A percentile compares a stretch with the other conserved stretches of the same genome.
Conservation (phyloP, 306 rosid species). For the Urtica urens region DNA sequence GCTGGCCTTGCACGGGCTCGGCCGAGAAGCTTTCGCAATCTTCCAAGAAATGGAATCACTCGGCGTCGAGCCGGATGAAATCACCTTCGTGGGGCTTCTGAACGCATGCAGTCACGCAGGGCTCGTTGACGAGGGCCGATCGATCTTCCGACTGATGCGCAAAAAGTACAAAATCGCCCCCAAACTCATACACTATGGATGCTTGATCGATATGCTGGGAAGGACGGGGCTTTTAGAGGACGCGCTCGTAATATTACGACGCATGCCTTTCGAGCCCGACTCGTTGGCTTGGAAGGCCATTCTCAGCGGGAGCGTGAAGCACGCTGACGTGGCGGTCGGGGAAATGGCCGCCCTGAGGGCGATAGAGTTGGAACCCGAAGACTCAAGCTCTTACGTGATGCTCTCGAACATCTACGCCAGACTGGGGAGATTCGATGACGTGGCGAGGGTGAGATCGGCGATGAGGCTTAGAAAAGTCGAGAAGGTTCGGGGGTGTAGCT, state of each 20-base stretch:
- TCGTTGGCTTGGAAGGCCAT: slow-evolving; percentile 69
- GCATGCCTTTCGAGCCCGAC: slow-evolving; percentile 58
- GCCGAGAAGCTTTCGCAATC: slow-evolving; percentile 36
- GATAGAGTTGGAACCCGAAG: slow-evolving; percentile 38
- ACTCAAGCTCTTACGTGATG: slow-evolving; percentile 47
- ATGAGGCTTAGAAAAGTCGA: slow-evolving; percentile 56
- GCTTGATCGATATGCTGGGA: slow-evolving; percentile 47
- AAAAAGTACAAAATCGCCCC: slow-evolving; percentile 33
- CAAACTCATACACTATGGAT: slow-evolving; percentile 46
- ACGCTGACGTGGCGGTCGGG: slow-evolving; percentile 43
- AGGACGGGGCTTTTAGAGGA: slow-evolving; percentile 59
- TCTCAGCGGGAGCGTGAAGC: slow-evolving; percentile 45
- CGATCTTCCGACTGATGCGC: slow-evolving; percentile 34
- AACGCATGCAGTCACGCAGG: slow-evolving; percentile 70
- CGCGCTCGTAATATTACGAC: slow-evolving; percentile 33
- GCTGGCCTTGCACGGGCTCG: slow-evolving; percentile 66
- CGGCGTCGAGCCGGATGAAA: slow-evolving; percentile 38
- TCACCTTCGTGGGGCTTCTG: slow-evolving; percentile 56
- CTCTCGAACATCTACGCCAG: slow-evolving; percentile 48
- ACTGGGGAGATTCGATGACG: slow-evolving; percentile 52
- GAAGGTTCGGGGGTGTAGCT: slow-evolving; percentile 88
- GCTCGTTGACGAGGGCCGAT: slow-evolving; percentile 37
- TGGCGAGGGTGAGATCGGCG: slow-evolving; percentile 45
- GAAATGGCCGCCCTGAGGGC: slow-evolving; percentile 37
- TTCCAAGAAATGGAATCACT: slow-evolving; percentile 48